Evolutionary conservation across 1,284 basidiomycete genomes (phyloP), one percentile per base, ranked within the genome.

Genomic region (Cryptococcus sp.): DNA sequence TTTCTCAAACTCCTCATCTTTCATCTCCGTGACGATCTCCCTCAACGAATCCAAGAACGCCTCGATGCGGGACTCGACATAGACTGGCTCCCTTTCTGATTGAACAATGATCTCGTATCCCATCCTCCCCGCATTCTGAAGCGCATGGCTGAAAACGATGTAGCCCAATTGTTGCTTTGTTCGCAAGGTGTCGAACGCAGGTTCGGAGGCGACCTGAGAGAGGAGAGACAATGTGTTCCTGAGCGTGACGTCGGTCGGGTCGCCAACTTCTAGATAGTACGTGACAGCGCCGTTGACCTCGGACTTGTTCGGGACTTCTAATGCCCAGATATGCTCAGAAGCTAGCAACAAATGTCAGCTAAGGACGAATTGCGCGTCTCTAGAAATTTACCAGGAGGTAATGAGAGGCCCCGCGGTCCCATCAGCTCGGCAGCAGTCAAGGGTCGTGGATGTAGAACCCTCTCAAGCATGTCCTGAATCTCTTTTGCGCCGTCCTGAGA

Each of bases 91-190:
- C 54, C 87, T 87, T 80, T 98, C 94, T 66, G 89, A 92, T 80
- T 99, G 96, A 29, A 99, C 85, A 8, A 94, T 81, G 53, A 99
- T 84, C n/a, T 91, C 85, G 66, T 96, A 79, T 11, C 93, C 94
- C 65, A 85, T 84, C 55, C 87, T 83, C 39, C 86, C 87, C 3
- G 83, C 80, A 25, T 80, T 72, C 82, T 83, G 84, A 39, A 81
- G 77, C 0, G 83, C 81, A 55, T 85, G 85, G 3, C 69, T 65
- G 49, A 81, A 83, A 43, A 93, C 91, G 50, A 95, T 83, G 74
- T 99, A 99, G 13, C 96, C 96, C 0, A 99, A 83, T 77, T 99
- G 96, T 75, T 99, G 93, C 75, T 93, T 88, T 2, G 95, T 98
- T n/a, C 96, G 87, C 43, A 99, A 83, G 39, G 88, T 81, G 72